Percentiles rank a stretch among this genome's conserved stretches.
Evolutionary conservation across 2,329 filamentous ascomycete genomes (phyloP).

Genomic region (Ophiostoma novo-ulmi): DNA sequence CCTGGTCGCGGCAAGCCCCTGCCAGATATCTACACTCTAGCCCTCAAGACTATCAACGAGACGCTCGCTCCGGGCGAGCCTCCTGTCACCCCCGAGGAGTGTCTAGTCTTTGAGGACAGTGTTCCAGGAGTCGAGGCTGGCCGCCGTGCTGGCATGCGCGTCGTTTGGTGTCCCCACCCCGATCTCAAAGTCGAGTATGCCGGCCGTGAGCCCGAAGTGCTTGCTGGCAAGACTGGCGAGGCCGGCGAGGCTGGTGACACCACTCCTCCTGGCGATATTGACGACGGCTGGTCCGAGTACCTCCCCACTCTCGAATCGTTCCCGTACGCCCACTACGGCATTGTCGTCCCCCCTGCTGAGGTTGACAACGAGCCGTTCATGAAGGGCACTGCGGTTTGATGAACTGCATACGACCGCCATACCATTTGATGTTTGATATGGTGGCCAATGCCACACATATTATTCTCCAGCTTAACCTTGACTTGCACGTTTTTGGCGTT

Average conservation of each 20-base stretch:
- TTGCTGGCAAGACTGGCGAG: constrained; percentile 75
- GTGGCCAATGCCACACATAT: not conserved
- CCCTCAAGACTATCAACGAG: constrained; percentile 77
- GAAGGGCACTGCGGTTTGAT: constrained; percentile 34
- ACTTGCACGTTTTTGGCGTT: not conserved
- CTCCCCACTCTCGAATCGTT: constrained; percentile 48
- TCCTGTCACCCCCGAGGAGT: constrained; percentile 73
- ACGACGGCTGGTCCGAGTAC: constrained; percentile 59
- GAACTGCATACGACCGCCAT: too few species aligned
- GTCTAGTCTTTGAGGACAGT: constrained; percentile 92
- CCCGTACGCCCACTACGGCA: constrained; percentile 56
- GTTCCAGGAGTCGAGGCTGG: constrained; percentile 91
- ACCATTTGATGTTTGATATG: too few species aligned
- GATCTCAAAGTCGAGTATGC: constrained; percentile 70
- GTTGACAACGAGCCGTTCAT: constrained; percentile 42
- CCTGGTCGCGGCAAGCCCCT: constrained; percentile 84
- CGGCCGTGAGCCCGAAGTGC: constrained; percentile 71
- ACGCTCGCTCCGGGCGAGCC: constrained; percentile 58
- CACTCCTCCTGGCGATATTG: constrained; percentile 52
- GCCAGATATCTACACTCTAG: constrained; percentile 89
- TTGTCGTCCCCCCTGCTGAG: constrained; percentile 43
- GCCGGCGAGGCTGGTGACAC: constrained; percentile 49
- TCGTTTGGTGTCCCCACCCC: constrained; percentile 85
- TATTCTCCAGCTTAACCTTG: not conserved
- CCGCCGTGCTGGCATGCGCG: constrained; percentile 86